Conservation (phyloP, 2,329 filamentous ascomycete genomes). For the Clathrospora elynae region DNA sequence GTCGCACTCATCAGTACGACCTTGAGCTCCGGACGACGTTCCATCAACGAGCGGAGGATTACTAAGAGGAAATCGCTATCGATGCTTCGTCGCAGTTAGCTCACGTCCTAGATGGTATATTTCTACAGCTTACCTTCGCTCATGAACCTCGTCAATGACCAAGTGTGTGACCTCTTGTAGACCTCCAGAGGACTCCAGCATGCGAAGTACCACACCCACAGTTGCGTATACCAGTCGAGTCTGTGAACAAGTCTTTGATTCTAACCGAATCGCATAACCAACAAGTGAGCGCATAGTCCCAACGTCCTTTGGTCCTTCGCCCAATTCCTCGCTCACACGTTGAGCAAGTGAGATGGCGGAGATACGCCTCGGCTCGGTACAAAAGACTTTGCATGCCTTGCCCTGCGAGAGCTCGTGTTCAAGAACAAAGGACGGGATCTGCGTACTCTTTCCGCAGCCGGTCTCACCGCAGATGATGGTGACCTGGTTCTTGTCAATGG, state of each 20-base stretch:
- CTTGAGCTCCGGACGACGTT: conserved; percentile 79
- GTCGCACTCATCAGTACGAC: conserved; percentile 97
- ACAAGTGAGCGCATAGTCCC: conserved; percentile 84
- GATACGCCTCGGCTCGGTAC: conserved; percentile 92
- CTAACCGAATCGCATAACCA: conserved; percentile 91
- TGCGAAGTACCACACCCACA: conserved; percentile 91
- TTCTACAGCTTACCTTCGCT: conserved; percentile 61
- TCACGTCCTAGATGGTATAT: neutral
- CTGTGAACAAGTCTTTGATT: conserved; percentile 80
- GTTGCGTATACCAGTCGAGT: conserved; percentile 90
- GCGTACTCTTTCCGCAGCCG: conserved; percentile 95
- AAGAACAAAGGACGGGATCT: conserved; percentile 91
- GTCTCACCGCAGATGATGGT: conserved; percentile 97
- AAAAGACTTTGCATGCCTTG: conserved; percentile 86
- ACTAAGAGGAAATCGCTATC: conserved; percentile 96
- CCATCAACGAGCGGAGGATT: conserved; percentile 81
- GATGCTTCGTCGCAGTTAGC: conserved; percentile 60
- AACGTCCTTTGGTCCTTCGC: conserved; percentile 79
- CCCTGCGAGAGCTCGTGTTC: conserved; percentile 85
- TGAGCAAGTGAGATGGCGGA: conserved; percentile 93
- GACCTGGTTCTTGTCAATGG: conserved; percentile 80
- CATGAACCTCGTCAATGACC: conserved; percentile 96
- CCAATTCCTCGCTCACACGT: conserved; percentile 92
- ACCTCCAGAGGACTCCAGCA: conserved; percentile 88
- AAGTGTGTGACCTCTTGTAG: conserved; percentile 90